Conservation (phyloP, 495 filamentous ascomycete species). For the Aspergillus nanangensis region DNA sequence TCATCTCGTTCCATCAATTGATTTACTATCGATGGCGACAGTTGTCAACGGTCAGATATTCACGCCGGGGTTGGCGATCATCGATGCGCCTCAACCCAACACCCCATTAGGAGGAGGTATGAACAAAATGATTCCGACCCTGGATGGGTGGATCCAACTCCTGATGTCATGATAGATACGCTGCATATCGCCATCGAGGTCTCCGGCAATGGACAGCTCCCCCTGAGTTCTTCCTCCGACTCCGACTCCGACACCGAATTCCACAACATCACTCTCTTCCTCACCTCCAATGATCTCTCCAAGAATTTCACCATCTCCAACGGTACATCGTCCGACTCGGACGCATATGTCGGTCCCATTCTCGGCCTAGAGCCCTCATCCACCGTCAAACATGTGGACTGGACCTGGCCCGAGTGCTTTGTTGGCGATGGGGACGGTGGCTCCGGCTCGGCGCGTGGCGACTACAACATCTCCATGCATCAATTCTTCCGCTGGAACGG, state of each 20-base stretch:
- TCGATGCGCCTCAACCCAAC: constrained; percentile 62
- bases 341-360: constrained; percentile 55
- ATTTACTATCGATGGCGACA: no score
- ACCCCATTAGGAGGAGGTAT: constrained; percentile 62
- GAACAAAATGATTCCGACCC: constrained; percentile 13
- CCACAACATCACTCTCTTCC: constrained; percentile 61
- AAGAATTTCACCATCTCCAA: constrained; percentile 68
- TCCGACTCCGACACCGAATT: constrained; percentile 46
- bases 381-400: constrained; percentile 67
- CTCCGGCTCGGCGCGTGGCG: constrained; percentile 26
- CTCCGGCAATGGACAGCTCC: constrained; percentile 59
- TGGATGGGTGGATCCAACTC: no score
- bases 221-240: constrained; percentile 35
- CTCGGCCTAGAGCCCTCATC: constrained; percentile 56
- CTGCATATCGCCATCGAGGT: constrained; percentile 65
- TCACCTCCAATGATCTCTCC: constrained; percentile 54
- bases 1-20: no score
- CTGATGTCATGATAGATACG: constrained; percentile 45
- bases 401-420: constrained; percentile 62
- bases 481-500: constrained; percentile 62
- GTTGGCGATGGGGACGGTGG: constrained; percentile 46
- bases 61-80: constrained; percentile 59
- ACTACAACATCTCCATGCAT: constrained; percentile 60
- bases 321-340: constrained; percentile 45
- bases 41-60: constrained; percentile 57